phyloP scores from a whole-genome alignment of 495 filamentous ascomycete genomes.

The Podospora didyma region DNA sequence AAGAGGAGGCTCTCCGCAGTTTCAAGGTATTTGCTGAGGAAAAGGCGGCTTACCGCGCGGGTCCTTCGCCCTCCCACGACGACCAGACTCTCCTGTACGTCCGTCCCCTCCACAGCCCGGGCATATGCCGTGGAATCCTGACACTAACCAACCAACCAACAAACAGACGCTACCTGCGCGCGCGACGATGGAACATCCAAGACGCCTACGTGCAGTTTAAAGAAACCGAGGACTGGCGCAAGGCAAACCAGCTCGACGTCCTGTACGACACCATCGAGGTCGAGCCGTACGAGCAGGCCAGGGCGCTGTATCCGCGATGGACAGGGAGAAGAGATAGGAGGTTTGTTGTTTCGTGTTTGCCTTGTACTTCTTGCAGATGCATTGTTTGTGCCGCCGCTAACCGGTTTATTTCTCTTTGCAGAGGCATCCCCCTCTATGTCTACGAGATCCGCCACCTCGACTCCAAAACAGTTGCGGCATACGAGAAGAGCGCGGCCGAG shows the following conservation, averaged over 20 bases:
- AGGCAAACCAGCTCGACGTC: conserved; percentile 66
- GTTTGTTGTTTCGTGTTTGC: conserved; percentile 19
- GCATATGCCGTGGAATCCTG: not conserved
- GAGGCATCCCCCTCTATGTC: conserved; percentile 85
- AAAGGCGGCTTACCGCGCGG: conserved; percentile 61
- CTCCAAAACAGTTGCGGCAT: conserved; percentile 71
- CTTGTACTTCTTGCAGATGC: not conserved
- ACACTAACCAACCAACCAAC: not conserved
- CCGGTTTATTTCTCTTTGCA: conserved; percentile 18
- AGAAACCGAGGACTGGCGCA: conserved; percentile 84
- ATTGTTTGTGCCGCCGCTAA: not conserved
- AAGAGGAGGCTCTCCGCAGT: conserved; percentile 57
- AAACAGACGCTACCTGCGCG: conserved; percentile 73
- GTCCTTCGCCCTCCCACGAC: conserved; percentile 59
- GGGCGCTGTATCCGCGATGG: conserved; percentile 88
- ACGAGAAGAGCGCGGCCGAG: conserved; percentile 59
- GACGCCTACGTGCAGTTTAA: conserved; percentile 82
- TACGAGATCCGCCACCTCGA: conserved; percentile 81
- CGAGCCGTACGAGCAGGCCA: conserved; percentile 73
- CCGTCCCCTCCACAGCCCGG: conserved; percentile 1
- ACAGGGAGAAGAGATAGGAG: conserved; percentile 76
- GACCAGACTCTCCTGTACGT: conserved; percentile 80
- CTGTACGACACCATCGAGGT: conserved; percentile 77
- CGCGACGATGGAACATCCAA: conserved; percentile 65
- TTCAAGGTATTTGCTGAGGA: conserved; percentile 67